Evolutionary conservation across 345 rosid species (phyloP).

Genomic region (Atalantia buxifolia): DNA sequence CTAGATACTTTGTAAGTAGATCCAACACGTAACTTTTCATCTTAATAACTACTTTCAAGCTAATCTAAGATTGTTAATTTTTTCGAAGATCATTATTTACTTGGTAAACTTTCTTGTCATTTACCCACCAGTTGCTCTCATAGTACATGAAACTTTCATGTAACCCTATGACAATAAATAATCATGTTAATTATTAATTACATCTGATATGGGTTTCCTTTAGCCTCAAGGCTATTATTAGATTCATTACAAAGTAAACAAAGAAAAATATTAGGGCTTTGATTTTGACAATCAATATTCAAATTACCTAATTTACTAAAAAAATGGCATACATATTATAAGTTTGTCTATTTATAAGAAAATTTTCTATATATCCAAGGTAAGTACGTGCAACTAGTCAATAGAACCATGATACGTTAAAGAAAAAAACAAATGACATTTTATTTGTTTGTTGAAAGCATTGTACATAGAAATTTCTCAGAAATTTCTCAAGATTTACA

Average conservation of each 20-base stretch:
- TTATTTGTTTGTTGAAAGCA: too few relatives aligned
- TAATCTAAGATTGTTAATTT: neutral
- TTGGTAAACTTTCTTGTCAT: conserved; percentile 2
- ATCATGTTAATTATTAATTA: too few relatives aligned
- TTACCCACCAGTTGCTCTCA: conserved; percentile 9
- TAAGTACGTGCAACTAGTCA: too few relatives aligned
- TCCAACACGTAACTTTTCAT: neutral
- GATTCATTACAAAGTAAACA: neutral
- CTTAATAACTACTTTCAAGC: neutral
- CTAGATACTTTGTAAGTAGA: conserved; percentile 68
- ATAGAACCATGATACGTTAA: too few relatives aligned
- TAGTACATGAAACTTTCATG: neutral
- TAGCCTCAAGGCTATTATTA: neutral
- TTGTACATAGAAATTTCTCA: too few relatives aligned
- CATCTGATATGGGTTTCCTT: neutral
- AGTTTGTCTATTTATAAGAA: too few relatives aligned
- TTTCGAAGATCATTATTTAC: neutral
- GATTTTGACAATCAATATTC: neutral
- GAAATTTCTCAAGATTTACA: too few relatives aligned
- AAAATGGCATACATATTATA: too few relatives aligned
- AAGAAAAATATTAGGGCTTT: too few relatives aligned
- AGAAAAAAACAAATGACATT: too few relatives aligned
- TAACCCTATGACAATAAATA: too few relatives aligned
- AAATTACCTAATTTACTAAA: neutral
- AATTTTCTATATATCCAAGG: too few relatives aligned